Evolutionary conservation across 371 early-diverging fungal species (phyloP).

Genomic region (Choanephora cucurbitarum): DNA sequence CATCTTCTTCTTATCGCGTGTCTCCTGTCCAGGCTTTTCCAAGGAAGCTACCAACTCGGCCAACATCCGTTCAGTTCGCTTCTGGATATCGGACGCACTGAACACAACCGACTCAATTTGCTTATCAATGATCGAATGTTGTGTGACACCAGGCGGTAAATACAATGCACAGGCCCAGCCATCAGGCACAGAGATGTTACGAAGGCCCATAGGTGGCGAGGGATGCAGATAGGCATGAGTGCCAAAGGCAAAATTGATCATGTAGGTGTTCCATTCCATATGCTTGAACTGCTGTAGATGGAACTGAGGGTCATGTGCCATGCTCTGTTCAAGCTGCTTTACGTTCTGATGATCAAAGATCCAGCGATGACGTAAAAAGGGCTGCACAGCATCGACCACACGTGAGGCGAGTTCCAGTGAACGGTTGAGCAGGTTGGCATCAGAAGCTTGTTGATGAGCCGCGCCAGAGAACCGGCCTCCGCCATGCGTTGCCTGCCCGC

Average conservation of each 20-base stretch:
- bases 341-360: slow-evolving; percentile 43
- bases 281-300: slow-evolving; percentile 16
- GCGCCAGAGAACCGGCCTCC: slow-evolving; percentile 1
- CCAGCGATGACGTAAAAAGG: slow-evolving; percentile 43
- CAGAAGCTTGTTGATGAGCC: background rate
- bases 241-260: slow-evolving; percentile 48
- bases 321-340: slow-evolving; percentile 16
- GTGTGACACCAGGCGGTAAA: slow-evolving; percentile 26
- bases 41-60: slow-evolving; percentile 31
- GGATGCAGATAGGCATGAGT: slow-evolving; percentile 42
- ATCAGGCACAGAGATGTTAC: slow-evolving; percentile 38
- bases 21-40: slow-evolving; percentile 41
- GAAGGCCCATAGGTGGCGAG: slow-evolving; percentile 25
- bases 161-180: slow-evolving; percentile 51
- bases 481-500: background rate
- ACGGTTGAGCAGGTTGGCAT: slow-evolving; percentile 26
- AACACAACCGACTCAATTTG: slow-evolving; percentile 50
- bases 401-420: slow-evolving; percentile 38
- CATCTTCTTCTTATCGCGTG: slow-evolving; percentile 34
- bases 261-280: slow-evolving; percentile 44
- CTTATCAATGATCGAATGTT: slow-evolving; percentile 38
- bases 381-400: slow-evolving; percentile 38
- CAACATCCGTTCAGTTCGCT: slow-evolving; percentile 50
- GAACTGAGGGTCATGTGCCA: slow-evolving; percentile 30
- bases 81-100: slow-evolving; percentile 47